Evolutionary conservation across 2,329 filamentous ascomycete species (phyloP).

Genomic region (Venturiaceae sp.): DNA sequence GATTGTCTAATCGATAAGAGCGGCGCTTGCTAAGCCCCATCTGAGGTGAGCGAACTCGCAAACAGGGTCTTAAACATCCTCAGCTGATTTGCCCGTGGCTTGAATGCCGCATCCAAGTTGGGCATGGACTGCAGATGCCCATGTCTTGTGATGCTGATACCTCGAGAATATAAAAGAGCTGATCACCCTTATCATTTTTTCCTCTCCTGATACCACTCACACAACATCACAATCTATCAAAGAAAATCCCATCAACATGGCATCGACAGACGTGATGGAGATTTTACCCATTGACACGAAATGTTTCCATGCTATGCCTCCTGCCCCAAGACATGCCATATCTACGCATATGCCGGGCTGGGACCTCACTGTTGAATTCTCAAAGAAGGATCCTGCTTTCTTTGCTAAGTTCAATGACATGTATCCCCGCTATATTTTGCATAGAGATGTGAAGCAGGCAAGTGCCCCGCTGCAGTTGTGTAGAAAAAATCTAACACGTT

Average conservation of each 20-base stretch:
- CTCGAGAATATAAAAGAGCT: background rate
- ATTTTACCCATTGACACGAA: background rate
- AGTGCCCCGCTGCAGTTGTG: background rate
- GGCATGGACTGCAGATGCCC: background rate
- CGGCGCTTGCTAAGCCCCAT: background rate
- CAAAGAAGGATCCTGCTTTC: constrained; percentile 6
- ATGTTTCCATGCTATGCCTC: constrained; percentile 1
- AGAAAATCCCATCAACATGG: background rate
- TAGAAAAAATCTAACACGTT: background rate
- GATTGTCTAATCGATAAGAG: background rate
- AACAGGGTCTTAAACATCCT: background rate
- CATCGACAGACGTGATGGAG: background rate
- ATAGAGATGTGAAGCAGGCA: constrained; percentile 7
- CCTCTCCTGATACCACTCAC: background rate
- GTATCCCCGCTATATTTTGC: constrained; percentile 7
- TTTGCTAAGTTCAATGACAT: constrained; percentile 8
- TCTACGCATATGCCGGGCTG: constrained; percentile 5
- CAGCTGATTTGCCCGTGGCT: background rate
- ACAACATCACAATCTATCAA: background rate
- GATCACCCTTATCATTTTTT: background rate
- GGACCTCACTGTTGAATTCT: constrained; percentile 6
- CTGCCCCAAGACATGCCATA: constrained; percentile 1
- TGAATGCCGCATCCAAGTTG: background rate
- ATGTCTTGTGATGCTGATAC: background rate
- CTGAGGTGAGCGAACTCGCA: background rate